Evolutionary conservation across 1,139 yeast genomes (phyloP).

Genomic region (Pichia sp.): DNA sequence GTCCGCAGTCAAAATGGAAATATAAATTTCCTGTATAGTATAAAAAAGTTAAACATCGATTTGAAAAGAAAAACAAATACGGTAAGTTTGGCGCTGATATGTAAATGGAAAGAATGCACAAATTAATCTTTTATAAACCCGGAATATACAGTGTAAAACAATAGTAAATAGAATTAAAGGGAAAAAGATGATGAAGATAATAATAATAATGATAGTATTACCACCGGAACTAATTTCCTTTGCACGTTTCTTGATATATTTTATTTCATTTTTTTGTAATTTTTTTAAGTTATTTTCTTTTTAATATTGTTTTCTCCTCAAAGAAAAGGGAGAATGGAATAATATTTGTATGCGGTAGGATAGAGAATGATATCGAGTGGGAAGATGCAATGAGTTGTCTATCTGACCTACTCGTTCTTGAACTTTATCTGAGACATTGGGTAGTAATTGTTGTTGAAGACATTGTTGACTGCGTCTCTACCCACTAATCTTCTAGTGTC

Average conservation of each 20-base stretch:
- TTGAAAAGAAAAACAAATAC: no score
- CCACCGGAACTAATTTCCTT: not conserved
- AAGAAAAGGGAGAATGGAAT: not conserved
- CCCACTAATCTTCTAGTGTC: conserved; percentile 35
- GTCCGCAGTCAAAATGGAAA: not conserved
- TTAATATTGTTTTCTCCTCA: not conserved
- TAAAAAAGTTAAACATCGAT: no score
- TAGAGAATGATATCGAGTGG: no score
- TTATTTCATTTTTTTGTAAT: not conserved
- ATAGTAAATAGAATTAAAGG: conserved; percentile 4
- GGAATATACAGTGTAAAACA: conserved; percentile 7
- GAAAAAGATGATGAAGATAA: not conserved
- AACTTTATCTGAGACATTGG: conserved; percentile 20
- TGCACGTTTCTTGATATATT: not conserved
- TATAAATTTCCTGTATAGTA: not conserved
- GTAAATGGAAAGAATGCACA: not conserved
- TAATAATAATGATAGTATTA: not conserved
- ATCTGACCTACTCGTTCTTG: conserved; percentile 16
- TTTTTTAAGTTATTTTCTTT: not conserved
- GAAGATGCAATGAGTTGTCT: not conserved
- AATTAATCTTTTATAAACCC: conserved; percentile 11
- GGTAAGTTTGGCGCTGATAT: not conserved
- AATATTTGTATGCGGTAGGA: not conserved
- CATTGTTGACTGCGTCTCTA: conserved; percentile 35
- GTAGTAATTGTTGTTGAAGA: conserved; percentile 18